Conservation (phyloP, 129 eudicot genomes). For the Silybum marianum region DNA sequence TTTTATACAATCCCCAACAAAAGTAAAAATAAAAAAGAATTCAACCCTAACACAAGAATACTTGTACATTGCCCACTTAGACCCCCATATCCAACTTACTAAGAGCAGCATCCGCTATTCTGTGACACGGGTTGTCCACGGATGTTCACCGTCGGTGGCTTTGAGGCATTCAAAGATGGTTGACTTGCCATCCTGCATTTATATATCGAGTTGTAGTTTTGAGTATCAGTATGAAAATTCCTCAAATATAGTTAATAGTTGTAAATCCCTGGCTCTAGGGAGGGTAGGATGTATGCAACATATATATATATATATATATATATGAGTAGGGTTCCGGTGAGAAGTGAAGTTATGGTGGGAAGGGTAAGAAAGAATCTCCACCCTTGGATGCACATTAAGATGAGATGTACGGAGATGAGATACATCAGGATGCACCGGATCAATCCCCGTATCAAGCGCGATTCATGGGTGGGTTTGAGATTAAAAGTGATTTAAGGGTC, state of each 20-base stretch:
- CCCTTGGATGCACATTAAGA: too few species aligned
- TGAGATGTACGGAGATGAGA: too few species aligned
- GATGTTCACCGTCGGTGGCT: conserved; percentile 77
- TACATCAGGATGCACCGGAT: too few species aligned
- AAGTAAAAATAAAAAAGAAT: conserved; percentile 30
- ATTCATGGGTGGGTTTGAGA: too few species aligned
- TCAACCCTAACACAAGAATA: conserved; percentile 33
- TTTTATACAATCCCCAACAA: conserved; percentile 40
- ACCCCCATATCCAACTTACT: conserved; percentile 29
- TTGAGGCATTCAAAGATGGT: conserved; percentile 59
- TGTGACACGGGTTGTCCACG: conserved; percentile 88
- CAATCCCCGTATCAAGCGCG: too few species aligned
- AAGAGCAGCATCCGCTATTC: conserved; percentile 84
- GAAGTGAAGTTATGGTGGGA: too few species aligned
- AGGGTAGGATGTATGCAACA: background rate
- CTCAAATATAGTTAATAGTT: background rate
- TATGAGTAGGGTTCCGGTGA: too few species aligned
- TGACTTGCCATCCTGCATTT: conserved; percentile 82
- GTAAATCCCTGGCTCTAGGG: background rate
- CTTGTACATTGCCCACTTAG: conserved; percentile 39
- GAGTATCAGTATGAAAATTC: background rate
- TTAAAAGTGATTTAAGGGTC: too few species aligned
- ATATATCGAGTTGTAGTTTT: background rate
- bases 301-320: too few species aligned
- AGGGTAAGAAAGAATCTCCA: too few species aligned